Base-by-base conservation (phyloP, 2,329 filamentous ascomycete genomes). In the Talaromyces sp. region DNA sequence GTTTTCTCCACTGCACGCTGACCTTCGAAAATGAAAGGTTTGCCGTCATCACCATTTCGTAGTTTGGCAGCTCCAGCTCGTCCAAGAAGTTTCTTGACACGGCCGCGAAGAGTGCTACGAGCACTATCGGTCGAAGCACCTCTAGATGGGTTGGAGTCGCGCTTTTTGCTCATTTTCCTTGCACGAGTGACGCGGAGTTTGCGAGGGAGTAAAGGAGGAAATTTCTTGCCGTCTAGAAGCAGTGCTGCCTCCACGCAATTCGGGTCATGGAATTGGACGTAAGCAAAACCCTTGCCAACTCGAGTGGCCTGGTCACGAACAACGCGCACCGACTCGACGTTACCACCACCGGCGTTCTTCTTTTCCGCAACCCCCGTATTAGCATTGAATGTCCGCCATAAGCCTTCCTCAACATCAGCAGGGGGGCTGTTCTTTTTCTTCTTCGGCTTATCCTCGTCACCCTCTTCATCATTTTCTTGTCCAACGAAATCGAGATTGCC, bases 401-500 rank as follows among this genome's bases (percentile, higher is more conserved):
- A 81, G 5, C 94, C 94, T 77, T 99, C 94, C 73, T 97, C 93
- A 10, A 95, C 80, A 73, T 97, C 93, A 37, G 89, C 86, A 1
- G 91, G 89, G 69, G 88, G 89, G 64, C 81, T 69, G 65, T 78
- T 85, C 74, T 89, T 90, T 69, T 89, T 89, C 40, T 57, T 61
- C n/a, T 35, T 48, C 9, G 48, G n/a, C 45, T 87, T 81, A 53
- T 84, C 86, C 40, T 85, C 84, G 35, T 86, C 81, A 52, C 83
- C 77, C 17, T 76, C 75, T 45, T 80, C 83, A 53, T 88, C 80
- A 39, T 84, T 89, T 75, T 97, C 92, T 64, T 97, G 91, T 67
- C 97, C 93, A 15, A 99, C 90, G 67, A 99, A 99, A 52, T 91
- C 91, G 1, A 99, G 82, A 69, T 99, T 99, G 48, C 94, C 94